Conservation (phyloP, 441 rosid species). For the Brassica hybrid region DNA sequence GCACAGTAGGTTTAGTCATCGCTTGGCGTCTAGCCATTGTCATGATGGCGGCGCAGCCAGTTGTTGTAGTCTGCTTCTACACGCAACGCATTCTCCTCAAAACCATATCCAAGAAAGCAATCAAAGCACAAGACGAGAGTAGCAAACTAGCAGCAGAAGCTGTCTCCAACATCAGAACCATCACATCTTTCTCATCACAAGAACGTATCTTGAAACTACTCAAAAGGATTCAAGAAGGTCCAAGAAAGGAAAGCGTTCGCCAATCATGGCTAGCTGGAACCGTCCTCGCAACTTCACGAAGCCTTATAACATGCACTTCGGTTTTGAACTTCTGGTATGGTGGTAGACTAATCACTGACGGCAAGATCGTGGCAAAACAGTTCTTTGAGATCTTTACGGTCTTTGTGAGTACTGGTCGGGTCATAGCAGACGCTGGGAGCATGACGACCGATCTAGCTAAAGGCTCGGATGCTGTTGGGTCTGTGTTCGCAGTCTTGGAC, state of each 20-base stretch:
- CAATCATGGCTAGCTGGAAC: constrained; percentile 70
- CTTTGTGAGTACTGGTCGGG: constrained; percentile 61
- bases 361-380: constrained; percentile 49
- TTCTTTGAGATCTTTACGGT: constrained; percentile 62
- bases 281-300: constrained; percentile 60
- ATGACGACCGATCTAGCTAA: constrained; percentile 74
- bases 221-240: constrained; percentile 61
- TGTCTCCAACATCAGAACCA: constrained; percentile 63
- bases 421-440: constrained; percentile 73
- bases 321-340: constrained; percentile 77
- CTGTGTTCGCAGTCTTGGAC: constrained; percentile 65
- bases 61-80: constrained; percentile 62
- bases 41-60: constrained; percentile 74
- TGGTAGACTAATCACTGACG: constrained; percentile 57
- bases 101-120: constrained; percentile 58
- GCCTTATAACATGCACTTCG: constrained; percentile 49
- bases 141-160: constrained; percentile 76
- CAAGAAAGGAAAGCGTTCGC: constrained; percentile 54
- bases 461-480: constrained; percentile 54
- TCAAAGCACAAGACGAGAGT: constrained; percentile 67
- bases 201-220: constrained; percentile 61
- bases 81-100: constrained; percentile 52
- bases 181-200: constrained; percentile 76
- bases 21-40: constrained; percentile 81
- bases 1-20: constrained; percentile 65